Conservation (phyloP, 2,329 filamentous ascomycete genomes). For the Blastomyces gilchristii region DNA sequence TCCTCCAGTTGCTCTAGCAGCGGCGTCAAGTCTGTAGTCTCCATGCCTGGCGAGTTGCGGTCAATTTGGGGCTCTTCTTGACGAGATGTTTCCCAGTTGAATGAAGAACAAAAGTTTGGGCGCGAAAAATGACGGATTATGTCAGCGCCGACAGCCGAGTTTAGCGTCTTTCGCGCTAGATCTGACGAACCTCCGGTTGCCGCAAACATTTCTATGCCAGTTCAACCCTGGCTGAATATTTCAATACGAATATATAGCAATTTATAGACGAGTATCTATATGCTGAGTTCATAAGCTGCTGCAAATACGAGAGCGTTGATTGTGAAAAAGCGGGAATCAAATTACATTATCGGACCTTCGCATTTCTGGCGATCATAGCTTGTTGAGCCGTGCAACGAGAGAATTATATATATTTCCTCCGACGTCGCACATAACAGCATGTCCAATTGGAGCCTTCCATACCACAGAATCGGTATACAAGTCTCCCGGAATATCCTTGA, state of each 20-base stretch:
- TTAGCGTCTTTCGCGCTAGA: not conserved
- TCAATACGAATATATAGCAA: not conserved
- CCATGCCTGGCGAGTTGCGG: constrained; percentile 33
- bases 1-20: constrained; percentile 64
- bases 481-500: not conserved
- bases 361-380: not conserved
- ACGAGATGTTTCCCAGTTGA: not conserved
- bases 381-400: not conserved
- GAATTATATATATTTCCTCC: not conserved
- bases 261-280: not conserved
- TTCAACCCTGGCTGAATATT: not conserved
- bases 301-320: not conserved
- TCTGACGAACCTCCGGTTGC: not conserved
- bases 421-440: not conserved
- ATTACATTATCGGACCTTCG: too few relatives aligned
- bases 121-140: not conserved
- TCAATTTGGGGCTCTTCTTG: not conserved
- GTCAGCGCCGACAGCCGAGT: not conserved
- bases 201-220: not conserved
- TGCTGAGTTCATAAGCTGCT: not conserved
- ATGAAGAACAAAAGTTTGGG: not conserved
- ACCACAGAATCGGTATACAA: too few relatives aligned
- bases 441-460: not conserved
- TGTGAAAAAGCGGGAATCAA: not conserved
- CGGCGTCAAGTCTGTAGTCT: constrained; percentile 50